A percentile compares a stretch with the other conserved stretches of the same genome.
These are phyloP conservation scores for Aspergillus quadricinctus DNA, from an alignment of 2,329 filamentous ascomycete species.

Conservation along the genomic window DNA sequence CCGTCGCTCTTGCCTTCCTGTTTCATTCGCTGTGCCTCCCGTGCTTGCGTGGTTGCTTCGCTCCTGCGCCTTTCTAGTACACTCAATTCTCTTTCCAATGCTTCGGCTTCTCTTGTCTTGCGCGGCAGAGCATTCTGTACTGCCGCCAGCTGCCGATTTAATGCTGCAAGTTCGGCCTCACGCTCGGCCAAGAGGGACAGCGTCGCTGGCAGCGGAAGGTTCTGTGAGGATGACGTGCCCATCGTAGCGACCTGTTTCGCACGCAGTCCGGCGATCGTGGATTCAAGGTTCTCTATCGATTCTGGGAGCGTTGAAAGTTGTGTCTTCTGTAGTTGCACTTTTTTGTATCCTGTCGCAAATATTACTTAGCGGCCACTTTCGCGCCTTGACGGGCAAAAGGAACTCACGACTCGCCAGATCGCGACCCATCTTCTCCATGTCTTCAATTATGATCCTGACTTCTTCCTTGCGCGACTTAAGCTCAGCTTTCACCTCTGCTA, in stretches of 20 bases:
- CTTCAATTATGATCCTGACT: conserved; percentile 66
- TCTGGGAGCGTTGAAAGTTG: conserved; percentile 49
- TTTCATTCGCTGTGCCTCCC: conserved; percentile 40
- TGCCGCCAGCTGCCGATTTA: conserved; percentile 40
- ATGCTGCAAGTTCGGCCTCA: conserved; percentile 36
- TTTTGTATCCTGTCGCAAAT: conserved; percentile 46
- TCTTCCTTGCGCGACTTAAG: conserved; percentile 77
- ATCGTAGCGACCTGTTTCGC: conserved; percentile 59
- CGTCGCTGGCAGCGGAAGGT: conserved; percentile 39
- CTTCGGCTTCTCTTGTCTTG: conserved; percentile 43
- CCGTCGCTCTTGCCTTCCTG: conserved; percentile 44
- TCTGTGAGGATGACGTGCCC: conserved; percentile 44
- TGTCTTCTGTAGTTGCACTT: conserved; percentile 49
- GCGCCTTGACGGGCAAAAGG: neutral
- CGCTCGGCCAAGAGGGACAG: conserved; percentile 37
- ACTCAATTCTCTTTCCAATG: conserved; percentile 41
- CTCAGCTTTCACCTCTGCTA: conserved; percentile 65
- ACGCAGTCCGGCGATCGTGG: conserved; percentile 46
- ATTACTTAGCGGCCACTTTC: neutral
- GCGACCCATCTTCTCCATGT: conserved; percentile 66
- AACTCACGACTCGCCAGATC: conserved; percentile 56
- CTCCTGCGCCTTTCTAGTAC: conserved; percentile 43
- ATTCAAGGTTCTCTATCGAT: conserved; percentile 50
- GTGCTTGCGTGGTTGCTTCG: conserved; percentile 45
- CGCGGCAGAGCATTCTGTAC: conserved; percentile 42